Base-by-base conservation (phyloP, 345 rosid species). In the Euphorbia lathyris region DNA sequence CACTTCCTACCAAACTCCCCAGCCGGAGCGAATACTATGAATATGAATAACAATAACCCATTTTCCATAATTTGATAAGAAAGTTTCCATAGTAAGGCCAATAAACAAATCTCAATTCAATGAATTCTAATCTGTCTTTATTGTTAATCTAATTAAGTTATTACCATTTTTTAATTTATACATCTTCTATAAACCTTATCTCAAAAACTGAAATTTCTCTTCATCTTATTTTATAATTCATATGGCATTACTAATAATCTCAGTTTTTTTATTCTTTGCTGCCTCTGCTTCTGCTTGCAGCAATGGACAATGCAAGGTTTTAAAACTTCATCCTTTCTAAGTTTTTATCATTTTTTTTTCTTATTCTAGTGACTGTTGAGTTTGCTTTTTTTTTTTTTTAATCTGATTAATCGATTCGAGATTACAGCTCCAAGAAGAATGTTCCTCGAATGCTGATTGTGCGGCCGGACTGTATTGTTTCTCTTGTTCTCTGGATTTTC, bases 391-490 rank as follows among this genome's bases (percentile, higher is more conserved):
- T 4, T 43, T n/a, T n/a, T n/a, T n/a, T n/a, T n/a, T n/a, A n/a
- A n/a, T n/a, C n/a, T n/a, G n/a, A n/a, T n/a, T n/a, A 9, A 7
- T 64, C 27, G 23, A 3, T 7, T 8, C 4, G 45, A 2, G 45
- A 26, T 14, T 64, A 9, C 10, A 64, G 68, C 23, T 64, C 2
- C 68, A 43, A 17, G 90, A 84, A 23, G 68, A 56, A 50, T 89
- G 92, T 63, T 85, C 85, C 0, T 72, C 76, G 7, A 79, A 89
- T 66, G 75, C 80, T 64, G 92, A 89, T 76, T 89, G 92, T 36
- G 84, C 23, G 51, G 85, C 79, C 3, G 95, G 88, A 14, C 84
- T 85, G 6, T 76, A 78, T 43, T 89, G 95, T 57, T 83, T 81
- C 66, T 71, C 82, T 47, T 89, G 95, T 71, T 48, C 66, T 0